Percentiles rank a stretch among this genome's conserved stretches.
Evolutionary conservation across 1,284 basidiomycete species (phyloP).

Genomic region (Ceratobasidium sp.): DNA sequence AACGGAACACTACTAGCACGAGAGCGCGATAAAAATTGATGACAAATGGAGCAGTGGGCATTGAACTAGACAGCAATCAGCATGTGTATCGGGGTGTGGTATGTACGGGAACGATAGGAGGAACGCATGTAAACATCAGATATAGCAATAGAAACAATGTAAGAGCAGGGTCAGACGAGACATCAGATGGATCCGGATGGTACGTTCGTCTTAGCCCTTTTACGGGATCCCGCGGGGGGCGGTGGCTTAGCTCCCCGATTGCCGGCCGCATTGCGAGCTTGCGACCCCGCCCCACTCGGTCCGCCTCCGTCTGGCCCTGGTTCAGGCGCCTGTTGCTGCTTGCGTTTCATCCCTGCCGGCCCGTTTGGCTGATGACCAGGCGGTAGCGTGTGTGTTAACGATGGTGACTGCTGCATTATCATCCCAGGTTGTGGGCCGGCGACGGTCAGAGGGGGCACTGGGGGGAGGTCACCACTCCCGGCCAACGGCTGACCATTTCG

Average conservation of each 20-base stretch:
- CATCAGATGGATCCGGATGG: conserved; percentile 1
- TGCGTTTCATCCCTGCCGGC: conserved; percentile 17
- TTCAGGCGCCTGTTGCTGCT: conserved; percentile 14
- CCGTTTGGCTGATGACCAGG: conserved; percentile 19
- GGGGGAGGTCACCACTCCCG: conserved; percentile 30
- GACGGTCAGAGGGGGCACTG: conserved; percentile 5
- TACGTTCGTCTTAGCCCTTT: conserved; percentile 38
- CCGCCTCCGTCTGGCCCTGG: conserved; percentile 16
- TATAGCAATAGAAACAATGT: conserved; percentile 18
- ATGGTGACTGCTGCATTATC: conserved; percentile 32
- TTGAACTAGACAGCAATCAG: conserved; percentile 27
- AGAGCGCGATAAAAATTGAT: conserved; percentile 42
- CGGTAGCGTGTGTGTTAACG: conserved; percentile 14
- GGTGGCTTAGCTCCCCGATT: conserved; percentile 1
- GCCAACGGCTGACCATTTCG: conserved; percentile 18
- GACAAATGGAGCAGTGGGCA: conserved; percentile 11
- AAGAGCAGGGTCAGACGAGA: background rate
- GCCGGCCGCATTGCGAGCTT: background rate
- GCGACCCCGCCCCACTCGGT: background rate
- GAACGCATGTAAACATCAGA: conserved; percentile 20
- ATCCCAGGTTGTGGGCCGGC: background rate
- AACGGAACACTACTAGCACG: conserved; percentile 31
- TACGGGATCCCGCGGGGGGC: conserved; percentile 10
- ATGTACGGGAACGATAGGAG: conserved; percentile 6
- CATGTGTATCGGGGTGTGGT: conserved; percentile 34